Conservation (phyloP, 306 rosid species). For the Pterocarpus macrocarpus region DNA sequence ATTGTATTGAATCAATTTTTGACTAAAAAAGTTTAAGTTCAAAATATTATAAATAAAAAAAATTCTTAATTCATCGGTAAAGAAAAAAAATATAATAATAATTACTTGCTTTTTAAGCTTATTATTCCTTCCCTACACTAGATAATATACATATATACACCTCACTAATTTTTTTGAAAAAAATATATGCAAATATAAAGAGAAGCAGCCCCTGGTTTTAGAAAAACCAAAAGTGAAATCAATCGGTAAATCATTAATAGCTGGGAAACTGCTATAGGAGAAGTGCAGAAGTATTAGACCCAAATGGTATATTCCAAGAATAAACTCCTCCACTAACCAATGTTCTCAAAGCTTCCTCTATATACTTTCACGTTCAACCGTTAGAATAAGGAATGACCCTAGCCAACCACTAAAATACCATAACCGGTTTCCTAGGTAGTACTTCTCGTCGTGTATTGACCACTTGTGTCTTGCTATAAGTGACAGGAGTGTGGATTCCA, state of each 20-base stretch:
- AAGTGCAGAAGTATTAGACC: constrained; percentile 8
- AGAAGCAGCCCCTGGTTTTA: too few species aligned
- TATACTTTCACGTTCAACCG: constrained; percentile 1
- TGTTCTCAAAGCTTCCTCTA: constrained; percentile 21
- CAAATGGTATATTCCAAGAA: constrained; percentile 69
- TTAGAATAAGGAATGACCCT: constrained; percentile 36
- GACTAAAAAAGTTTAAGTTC: too few species aligned
- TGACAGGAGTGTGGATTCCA: constrained; percentile 2
- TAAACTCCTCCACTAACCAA: constrained; percentile 65
- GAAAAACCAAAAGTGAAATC: constrained; percentile 16
- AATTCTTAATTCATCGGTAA: too few species aligned
- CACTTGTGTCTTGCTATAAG: not conserved
- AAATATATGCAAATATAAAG: too few species aligned
- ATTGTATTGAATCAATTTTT: too few species aligned
- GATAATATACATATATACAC: too few species aligned
- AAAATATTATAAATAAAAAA: too few species aligned
- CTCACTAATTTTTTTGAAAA: too few species aligned
- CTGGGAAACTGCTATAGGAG: constrained; percentile 5
- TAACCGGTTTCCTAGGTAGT: not conserved
- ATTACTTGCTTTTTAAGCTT: too few species aligned
- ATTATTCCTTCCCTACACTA: too few species aligned
- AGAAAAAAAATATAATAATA: too few species aligned
- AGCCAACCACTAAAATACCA: constrained; percentile 42
- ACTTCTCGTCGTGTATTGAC: constrained; percentile 4
- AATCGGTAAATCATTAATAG: constrained; percentile 34